A percentile compares a stretch with the other conserved stretches of the same genome.
Evolutionary conservation across 148 eudicot species (phyloP).

Genomic region (Rhododendron ovatum): DNA sequence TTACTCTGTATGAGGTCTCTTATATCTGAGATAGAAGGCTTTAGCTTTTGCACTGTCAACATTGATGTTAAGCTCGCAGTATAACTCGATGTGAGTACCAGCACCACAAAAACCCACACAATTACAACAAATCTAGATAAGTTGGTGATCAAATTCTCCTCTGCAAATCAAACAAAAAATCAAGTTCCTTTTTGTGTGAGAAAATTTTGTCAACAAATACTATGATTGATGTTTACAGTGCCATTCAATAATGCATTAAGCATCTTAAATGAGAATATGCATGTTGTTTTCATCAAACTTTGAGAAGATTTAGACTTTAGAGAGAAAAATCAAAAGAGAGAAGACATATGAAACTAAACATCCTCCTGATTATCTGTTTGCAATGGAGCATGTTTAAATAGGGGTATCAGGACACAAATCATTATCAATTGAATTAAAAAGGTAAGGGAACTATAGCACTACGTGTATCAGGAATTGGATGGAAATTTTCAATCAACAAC

Average conservation of each 20-base stretch:
- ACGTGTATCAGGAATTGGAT: too few relatives aligned
- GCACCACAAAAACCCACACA: constrained; percentile 62
- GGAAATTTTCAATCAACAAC: background rate
- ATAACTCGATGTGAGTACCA: constrained; percentile 55
- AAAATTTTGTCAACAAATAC: background rate
- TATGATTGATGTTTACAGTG: background rate
- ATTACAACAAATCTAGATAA: constrained; percentile 57
- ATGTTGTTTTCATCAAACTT: background rate
- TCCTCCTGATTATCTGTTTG: background rate
- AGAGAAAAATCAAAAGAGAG: background rate
- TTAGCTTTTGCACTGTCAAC: constrained; percentile 49
- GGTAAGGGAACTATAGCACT: background rate
- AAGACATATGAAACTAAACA: background rate
- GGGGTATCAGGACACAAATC: background rate
- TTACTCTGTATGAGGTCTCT: constrained; percentile 31
- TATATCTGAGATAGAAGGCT: constrained; percentile 42
- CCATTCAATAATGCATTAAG: background rate
- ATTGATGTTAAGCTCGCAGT: constrained; percentile 64
- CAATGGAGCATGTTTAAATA: background rate
- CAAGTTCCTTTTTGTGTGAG: background rate
- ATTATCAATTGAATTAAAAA: background rate
- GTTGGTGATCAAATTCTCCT: constrained; percentile 51
- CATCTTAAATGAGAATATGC: background rate
- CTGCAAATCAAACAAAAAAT: constrained; percentile 16
- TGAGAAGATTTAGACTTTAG: background rate